Conservation (phyloP, 345 rosid genomes). For the Reutealis trisperma region DNA sequence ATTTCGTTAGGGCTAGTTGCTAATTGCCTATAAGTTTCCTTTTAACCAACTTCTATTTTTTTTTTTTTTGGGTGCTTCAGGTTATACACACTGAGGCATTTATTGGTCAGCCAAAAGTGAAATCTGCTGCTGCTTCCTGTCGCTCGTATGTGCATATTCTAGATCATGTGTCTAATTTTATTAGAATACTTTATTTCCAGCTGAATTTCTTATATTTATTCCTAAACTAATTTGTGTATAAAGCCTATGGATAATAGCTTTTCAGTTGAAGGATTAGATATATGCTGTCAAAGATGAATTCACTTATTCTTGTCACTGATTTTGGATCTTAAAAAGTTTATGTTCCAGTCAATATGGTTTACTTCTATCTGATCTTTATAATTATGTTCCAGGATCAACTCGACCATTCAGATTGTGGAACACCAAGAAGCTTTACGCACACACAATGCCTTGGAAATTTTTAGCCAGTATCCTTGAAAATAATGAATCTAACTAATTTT, state of each 20-base stretch:
- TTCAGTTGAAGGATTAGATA: constrained; percentile 5
- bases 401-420: constrained; percentile 67
- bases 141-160: constrained; percentile 54
- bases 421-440: constrained; percentile 78
- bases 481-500: background rate
- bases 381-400: constrained; percentile 63
- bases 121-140: constrained; percentile 90
- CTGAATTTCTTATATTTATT: background rate
- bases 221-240: background rate
- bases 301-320: background rate
- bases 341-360: background rate
- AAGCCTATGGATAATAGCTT: background rate
- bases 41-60: background rate
- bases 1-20: background rate
- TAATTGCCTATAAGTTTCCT: background rate
- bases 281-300: background rate
- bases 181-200: background rate
- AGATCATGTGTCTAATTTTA: background rate
- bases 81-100: constrained; percentile 91
- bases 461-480: constrained; percentile 79
- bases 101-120: constrained; percentile 88
- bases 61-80: constrained; percentile 34
- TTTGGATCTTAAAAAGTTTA: background rate
- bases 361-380: constrained; percentile 10
- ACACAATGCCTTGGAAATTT: constrained; percentile 83